Evolutionary conservation across 805 yeast species (phyloP).

Genomic region (Candida nanaspora): DNA sequence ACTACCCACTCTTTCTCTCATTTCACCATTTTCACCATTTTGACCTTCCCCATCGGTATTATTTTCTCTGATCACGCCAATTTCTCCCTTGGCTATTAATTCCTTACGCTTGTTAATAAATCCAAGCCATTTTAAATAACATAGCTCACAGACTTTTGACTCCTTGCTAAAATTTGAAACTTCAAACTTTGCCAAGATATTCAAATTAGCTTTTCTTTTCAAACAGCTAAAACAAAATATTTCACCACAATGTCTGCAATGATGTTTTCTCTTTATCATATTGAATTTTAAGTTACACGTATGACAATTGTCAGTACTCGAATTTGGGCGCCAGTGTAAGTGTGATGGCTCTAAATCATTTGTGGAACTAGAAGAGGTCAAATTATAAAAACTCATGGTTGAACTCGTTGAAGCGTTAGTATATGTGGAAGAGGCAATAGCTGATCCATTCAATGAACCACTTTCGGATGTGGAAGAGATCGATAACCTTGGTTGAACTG

Average conservation of each 20-base stretch:
- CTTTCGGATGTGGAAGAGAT: not conserved
- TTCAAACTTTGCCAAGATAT: constrained; percentile 28
- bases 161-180: constrained; percentile 12
- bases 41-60: not conserved
- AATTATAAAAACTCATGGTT: not conserved
- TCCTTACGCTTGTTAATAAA: constrained; percentile 15
- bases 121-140: constrained; percentile 17
- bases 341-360: constrained; percentile 37
- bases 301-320: constrained; percentile 29
- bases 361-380: not conserved
- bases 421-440: not conserved
- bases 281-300: constrained; percentile 19
- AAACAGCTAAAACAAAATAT: constrained; percentile 33
- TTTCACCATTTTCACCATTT: constrained; percentile 6
- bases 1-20: constrained; percentile 6
- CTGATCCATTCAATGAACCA: not conserved
- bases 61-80: constrained; percentile 5
- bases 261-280: constrained; percentile 33
- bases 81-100: constrained; percentile 7
- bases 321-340: constrained; percentile 45
- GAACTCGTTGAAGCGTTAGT: not conserved
- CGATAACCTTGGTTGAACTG: not conserved
- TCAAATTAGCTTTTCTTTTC: constrained; percentile 22
- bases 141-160: constrained; percentile 21
- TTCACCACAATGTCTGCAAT: constrained; percentile 45